Percentiles rank a stretch among this genome's conserved stretches.
Conservation (phyloP, 441 rosid species). For the Francoa sonchifolia region DNA sequence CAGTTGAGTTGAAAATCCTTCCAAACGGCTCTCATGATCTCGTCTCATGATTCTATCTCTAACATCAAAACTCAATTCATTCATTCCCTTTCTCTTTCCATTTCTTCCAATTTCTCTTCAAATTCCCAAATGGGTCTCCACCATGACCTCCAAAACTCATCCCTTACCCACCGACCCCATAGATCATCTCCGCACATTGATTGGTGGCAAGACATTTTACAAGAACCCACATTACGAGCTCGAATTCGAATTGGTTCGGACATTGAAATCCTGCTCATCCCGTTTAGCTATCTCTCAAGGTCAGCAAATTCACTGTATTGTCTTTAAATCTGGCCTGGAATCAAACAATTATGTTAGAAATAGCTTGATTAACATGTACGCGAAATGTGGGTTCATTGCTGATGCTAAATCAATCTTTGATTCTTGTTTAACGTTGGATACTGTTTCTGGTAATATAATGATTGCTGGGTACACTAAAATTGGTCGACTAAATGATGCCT, state of each 20-base stretch:
- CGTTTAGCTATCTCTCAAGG: constrained; percentile 28
- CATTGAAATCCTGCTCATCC: constrained; percentile 44
- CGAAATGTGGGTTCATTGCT: constrained; percentile 38
- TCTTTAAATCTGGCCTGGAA: constrained; percentile 40
- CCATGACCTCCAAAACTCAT: constrained; percentile 9
- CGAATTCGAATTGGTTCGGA: constrained; percentile 46
- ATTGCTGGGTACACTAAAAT: constrained; percentile 44
- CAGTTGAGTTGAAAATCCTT: no score
- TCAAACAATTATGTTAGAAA: constrained; percentile 51
- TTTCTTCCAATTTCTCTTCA: neutral
- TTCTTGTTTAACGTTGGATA: constrained; percentile 22
- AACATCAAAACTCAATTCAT: constrained; percentile 13
- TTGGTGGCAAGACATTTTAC: neutral
- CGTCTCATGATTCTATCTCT: constrained; percentile 27
- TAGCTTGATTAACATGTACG: constrained; percentile 64
- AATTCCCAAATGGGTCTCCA: constrained; percentile 23
- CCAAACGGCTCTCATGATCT: constrained; percentile 19
- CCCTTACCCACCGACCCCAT: no score
- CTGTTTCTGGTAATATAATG: constrained; percentile 60
- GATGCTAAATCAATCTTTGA: constrained; percentile 43
- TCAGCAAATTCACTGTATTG: constrained; percentile 38
- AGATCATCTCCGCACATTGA: no score
- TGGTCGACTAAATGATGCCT: no score
- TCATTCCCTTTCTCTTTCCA: constrained; percentile 4
- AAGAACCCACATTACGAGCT: constrained; percentile 21